Evolutionary conservation across 192 early-diverging fungal species (phyloP), one percentile per base, ranked within the genome.

Genomic region (Entomortierella lignicola): DNA sequence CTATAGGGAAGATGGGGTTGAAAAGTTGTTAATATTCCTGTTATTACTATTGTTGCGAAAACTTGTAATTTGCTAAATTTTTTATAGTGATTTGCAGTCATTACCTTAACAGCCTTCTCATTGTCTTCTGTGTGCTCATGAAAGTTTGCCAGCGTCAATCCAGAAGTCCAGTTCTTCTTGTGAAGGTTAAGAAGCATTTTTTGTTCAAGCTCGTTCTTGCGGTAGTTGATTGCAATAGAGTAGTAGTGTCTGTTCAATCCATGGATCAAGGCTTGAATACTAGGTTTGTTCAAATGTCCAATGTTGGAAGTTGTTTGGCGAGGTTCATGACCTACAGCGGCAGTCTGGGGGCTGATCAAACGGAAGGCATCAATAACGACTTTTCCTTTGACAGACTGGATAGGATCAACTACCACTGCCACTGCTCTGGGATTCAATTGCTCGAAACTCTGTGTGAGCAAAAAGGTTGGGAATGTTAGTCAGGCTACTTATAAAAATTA

Each of bases 301-400:
- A 99, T 95, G 85, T 99, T 99, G 15, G 96, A 97, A 18, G 98
- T 99, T 0, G 95, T 97, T 84, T 99, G 97, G 29, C 97, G 92
- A 25, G 98, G 94, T 73, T 99, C 98, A 75, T 97, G 92, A 30
- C 92, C 92, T 11, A 92, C 84, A 87, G 95, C 92, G 3, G 90
- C 80, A 15, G 89, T 87, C 70, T 97, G 93, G 44, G 96, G 91
- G 77, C 96, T 94, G 69, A 99, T 99, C 25, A 96, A 84, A 41
- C 98, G 92, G 89, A 99, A 99, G 37, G 97, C 98, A 83, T 99
- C 98, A 83, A 99, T 99, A 4, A 99, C 98, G 1, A 99, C 98
- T 79, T 99, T 99, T 69, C 98, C 98, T 67, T 98, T 98, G 60
- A 99, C 98, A 25, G 96, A 98, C 79, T 99, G 98, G 77, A 99